These are phyloP conservation scores for Penicillium psychrosexuale DNA, from an alignment of 2,329 filamentous ascomycete species.

Conservation along the genomic window DNA sequence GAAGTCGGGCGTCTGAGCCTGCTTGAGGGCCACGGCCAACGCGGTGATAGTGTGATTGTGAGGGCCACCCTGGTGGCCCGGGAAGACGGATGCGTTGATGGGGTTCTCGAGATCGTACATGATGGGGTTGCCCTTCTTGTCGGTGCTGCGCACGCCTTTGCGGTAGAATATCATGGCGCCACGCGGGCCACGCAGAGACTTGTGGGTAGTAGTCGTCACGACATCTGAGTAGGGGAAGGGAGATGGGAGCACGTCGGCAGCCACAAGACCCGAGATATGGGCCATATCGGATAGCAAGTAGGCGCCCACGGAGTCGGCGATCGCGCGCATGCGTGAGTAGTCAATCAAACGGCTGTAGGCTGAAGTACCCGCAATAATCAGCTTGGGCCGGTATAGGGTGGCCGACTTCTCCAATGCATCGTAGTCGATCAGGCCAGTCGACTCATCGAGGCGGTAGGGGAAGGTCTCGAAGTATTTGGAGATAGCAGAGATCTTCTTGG, in stretches of 20 bases:
- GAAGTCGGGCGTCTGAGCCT: conserved; percentile 88
- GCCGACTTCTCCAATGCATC: conserved; percentile 87
- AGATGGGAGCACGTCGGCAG: conserved; percentile 86
- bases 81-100: conserved; percentile 99
- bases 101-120: conserved; percentile 91
- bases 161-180: conserved; percentile 99
- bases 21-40: conserved; percentile 88
- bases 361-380: conserved; percentile 92
- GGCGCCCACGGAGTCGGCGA: conserved; percentile 87
- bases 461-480: conserved; percentile 99
- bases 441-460: conserved; percentile 76
- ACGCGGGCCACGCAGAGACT: conserved; percentile 93
- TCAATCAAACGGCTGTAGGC: conserved; percentile 98
- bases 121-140: conserved; percentile 87
- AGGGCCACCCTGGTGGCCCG: conserved; percentile 94
- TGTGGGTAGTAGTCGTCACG: conserved; percentile 98
- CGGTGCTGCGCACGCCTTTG: conserved; percentile 86
- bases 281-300: conserved; percentile 98
- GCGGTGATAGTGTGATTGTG: conserved; percentile 99
- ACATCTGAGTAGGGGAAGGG: conserved; percentile 92
- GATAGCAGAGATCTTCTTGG: conserved; percentile 94
- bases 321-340: conserved; percentile 93
- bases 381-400: conserved; percentile 88
- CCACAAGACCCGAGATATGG: conserved; percentile 94
- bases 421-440: conserved; percentile 95